Evolutionary conservation across 371 early-diverging fungal genomes (phyloP).

Genomic region (Lichtheimia hyalospora): DNA sequence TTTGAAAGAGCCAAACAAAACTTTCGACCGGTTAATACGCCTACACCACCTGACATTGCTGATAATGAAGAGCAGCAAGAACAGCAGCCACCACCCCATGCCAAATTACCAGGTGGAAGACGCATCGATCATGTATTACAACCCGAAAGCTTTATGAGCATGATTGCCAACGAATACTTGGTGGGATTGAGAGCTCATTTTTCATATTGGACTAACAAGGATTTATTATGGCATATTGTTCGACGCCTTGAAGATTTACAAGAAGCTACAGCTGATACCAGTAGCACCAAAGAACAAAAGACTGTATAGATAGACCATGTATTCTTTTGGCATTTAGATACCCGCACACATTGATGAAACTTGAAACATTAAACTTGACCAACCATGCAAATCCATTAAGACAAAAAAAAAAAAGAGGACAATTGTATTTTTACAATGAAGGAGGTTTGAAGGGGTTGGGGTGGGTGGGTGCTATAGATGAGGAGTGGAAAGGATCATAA

Average conservation of each 20-base stretch:
- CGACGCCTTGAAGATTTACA: conserved; percentile 34
- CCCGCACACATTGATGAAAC: too few relatives aligned
- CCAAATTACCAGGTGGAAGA: conserved; percentile 8
- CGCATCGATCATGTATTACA: conserved; percentile 49
- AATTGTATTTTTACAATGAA: too few relatives aligned
- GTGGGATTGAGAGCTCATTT: conserved; percentile 52
- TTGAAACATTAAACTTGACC: too few relatives aligned
- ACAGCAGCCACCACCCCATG: conserved; percentile 11
- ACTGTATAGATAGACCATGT: too few relatives aligned
- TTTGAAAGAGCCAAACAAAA: conserved; percentile 17
- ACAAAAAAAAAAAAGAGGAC: too few relatives aligned
- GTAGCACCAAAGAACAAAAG: too few relatives aligned
- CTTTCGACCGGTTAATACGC: not conserved
- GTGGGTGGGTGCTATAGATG: too few relatives aligned
- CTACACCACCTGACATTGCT: not conserved
- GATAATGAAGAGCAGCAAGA: conserved; percentile 1
- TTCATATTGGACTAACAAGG: conserved; percentile 55
- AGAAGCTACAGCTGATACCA: not conserved
- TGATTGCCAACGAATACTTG: conserved; percentile 54
- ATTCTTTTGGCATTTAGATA: too few relatives aligned
- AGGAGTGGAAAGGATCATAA: not conserved
- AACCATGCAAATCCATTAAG: too few relatives aligned
- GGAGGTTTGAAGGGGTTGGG: too few relatives aligned
- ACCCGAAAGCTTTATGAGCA: conserved; percentile 50
- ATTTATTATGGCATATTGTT: conserved; percentile 50